A percentile compares a stretch with the other conserved stretches of the same genome.
Conservation (phyloP, 371 early-diverging fungal species). For the Apophysomyces sp. region DNA sequence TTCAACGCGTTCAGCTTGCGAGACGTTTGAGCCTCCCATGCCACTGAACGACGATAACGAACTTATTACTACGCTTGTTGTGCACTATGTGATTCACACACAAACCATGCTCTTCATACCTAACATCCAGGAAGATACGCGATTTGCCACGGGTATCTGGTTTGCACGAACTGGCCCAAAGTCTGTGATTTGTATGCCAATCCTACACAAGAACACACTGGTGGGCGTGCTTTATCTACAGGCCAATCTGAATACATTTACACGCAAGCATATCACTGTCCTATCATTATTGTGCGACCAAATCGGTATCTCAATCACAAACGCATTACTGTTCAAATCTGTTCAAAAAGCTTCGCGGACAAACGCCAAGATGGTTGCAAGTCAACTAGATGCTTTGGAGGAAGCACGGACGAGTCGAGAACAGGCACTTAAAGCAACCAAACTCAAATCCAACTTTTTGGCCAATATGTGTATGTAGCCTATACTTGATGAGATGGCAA, state of each 20-base stretch:
- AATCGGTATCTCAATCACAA: slow-evolving; percentile 63
- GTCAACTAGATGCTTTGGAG: slow-evolving; percentile 38
- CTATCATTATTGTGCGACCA: slow-evolving; percentile 59
- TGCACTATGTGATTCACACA: slow-evolving; percentile 45
- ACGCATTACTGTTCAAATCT: slow-evolving; percentile 54
- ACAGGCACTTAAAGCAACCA: slow-evolving; percentile 41
- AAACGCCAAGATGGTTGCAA: slow-evolving; percentile 41
- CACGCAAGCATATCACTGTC: slow-evolving; percentile 52
- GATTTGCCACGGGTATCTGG: slow-evolving; percentile 32
- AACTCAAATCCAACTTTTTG: slow-evolving; percentile 53
- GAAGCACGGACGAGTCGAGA: slow-evolving; percentile 44
- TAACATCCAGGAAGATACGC: slow-evolving; percentile 37
- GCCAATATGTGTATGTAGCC: slow-evolving; percentile 54
- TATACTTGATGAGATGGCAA: not conserved
- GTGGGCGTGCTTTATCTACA: slow-evolving; percentile 60
- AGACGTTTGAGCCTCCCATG: slow-evolving; percentile 40
- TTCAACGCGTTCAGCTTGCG: slow-evolving; percentile 27
- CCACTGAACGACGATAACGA: slow-evolving; percentile 35
- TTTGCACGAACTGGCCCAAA: slow-evolving; percentile 35
- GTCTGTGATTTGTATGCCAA: slow-evolving; percentile 55
- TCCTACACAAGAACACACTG: slow-evolving; percentile 52
- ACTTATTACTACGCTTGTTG: slow-evolving; percentile 33
- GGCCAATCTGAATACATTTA: slow-evolving; percentile 53
- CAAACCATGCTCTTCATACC: slow-evolving; percentile 38
- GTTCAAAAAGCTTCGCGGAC: slow-evolving; percentile 40